Evolutionary conservation across 176 grass and related monocot genomes (phyloP).

Genomic region (Carex littledalei): DNA sequence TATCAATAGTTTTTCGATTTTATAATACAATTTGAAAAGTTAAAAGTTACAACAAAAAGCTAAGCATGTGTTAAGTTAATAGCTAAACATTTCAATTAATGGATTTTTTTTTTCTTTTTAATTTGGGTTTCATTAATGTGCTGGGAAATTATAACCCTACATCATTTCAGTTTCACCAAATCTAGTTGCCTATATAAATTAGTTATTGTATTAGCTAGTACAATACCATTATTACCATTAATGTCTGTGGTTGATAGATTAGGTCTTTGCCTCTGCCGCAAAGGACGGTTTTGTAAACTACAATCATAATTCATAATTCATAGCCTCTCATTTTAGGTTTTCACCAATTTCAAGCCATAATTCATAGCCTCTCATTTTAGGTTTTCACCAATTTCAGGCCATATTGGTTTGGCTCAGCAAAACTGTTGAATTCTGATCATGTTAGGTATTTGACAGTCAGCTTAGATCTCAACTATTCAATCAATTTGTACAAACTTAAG

Average conservation of each 20-base stretch:
- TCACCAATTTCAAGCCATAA: neutral
- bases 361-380: neutral
- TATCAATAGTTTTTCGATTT: too few species aligned
- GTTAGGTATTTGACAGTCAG: too few species aligned
- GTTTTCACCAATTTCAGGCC: neutral
- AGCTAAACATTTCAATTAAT: too few species aligned
- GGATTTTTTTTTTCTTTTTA: too few species aligned
- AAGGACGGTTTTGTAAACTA: neutral
- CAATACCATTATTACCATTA: slow-evolving; percentile 5
- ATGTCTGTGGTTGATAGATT: neutral
- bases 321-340: neutral
- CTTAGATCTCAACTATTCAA: too few species aligned
- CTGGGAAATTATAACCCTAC: neutral
- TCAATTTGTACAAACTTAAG: too few species aligned
- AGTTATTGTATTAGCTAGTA: neutral
- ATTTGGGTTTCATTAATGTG: neutral
- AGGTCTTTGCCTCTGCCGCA: neutral
- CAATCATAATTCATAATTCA: neutral
- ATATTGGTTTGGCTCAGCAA: neutral
- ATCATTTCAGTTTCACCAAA: neutral
- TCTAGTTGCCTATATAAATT: neutral
- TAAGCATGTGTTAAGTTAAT: too few species aligned
- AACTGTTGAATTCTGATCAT: neutral
- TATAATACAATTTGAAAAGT: too few species aligned
- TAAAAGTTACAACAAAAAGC: too few species aligned